Conservation (phyloP, 2,329 filamentous ascomycete species). For the Xenosphaeropsis pyriputrescens region DNA sequence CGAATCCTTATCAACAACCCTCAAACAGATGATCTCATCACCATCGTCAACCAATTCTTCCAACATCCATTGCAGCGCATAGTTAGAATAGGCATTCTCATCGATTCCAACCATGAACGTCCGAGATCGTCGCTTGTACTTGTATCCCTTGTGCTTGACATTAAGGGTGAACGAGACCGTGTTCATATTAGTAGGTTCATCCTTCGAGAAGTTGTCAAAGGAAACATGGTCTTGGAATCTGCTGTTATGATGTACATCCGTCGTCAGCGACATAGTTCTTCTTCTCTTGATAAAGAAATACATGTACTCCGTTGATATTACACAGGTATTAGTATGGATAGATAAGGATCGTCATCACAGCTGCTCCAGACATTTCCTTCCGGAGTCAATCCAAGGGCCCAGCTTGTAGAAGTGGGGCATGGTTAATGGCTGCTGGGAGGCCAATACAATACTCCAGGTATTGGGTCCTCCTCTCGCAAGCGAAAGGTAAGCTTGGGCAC, state of each 20-base stretch:
- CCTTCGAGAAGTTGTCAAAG: slow-evolving; percentile 60
- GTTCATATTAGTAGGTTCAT: slow-evolving; percentile 41
- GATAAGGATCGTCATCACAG: too few relatives aligned
- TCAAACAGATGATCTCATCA: slow-evolving; percentile 59
- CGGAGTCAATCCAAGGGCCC: too few relatives aligned
- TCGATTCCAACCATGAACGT: slow-evolving; percentile 62
- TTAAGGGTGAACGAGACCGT: slow-evolving; percentile 53
- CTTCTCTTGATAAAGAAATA: background rate
- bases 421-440: too few relatives aligned
- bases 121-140: slow-evolving; percentile 49
- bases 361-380: too few relatives aligned
- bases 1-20: slow-evolving; percentile 58
- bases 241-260: slow-evolving; percentile 15
- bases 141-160: slow-evolving; percentile 58
- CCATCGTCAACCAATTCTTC: slow-evolving; percentile 67
- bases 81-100: slow-evolving; percentile 62
- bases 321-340: background rate
- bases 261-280: slow-evolving; percentile 11
- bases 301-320: background rate
- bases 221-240: slow-evolving; percentile 54
- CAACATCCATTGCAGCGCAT: slow-evolving; percentile 59
- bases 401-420: too few relatives aligned
- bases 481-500: too few relatives aligned
- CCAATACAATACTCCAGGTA: too few relatives aligned
- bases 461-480: too few relatives aligned